Percentiles rank a stretch among this genome's conserved stretches.
Evolutionary conservation across 1,284 basidiomycete species (phyloP).

Genomic region (Leucoagaricus sp.): DNA sequence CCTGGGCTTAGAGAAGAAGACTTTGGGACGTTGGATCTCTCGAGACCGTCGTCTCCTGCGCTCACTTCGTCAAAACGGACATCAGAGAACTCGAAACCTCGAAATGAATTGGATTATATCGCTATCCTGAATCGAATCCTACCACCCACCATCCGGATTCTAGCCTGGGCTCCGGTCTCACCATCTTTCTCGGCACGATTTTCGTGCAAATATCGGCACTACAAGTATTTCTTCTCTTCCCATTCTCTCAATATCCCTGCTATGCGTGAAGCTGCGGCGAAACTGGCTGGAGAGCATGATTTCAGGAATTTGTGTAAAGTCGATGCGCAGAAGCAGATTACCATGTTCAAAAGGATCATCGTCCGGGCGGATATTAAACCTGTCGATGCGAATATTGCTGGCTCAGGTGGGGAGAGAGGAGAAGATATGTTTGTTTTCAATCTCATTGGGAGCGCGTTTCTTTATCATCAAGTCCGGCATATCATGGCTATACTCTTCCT

Average conservation of each 20-base stretch:
- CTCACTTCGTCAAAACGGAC: not conserved
- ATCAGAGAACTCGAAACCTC: constrained; percentile 21
- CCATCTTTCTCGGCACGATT: constrained; percentile 86
- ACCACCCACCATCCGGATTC: constrained; percentile 87
- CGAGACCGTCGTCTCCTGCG: constrained; percentile 16
- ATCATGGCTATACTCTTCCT: constrained; percentile 94
- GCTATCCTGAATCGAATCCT: constrained; percentile 88
- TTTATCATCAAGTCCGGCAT: constrained; percentile 97
- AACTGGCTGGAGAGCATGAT: constrained; percentile 90
- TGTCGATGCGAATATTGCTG: constrained; percentile 26
- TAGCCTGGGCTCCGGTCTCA: constrained; percentile 94
- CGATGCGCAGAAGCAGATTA: constrained; percentile 94
- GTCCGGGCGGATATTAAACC: constrained; percentile 61
- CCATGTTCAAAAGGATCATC: constrained; percentile 71
- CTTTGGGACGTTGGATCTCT: constrained; percentile 35
- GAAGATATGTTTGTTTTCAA: constrained; percentile 76
- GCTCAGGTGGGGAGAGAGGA: constrained; percentile 23
- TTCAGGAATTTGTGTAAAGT: constrained; percentile 96
- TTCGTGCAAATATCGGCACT: constrained; percentile 87
- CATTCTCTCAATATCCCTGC: constrained; percentile 65
- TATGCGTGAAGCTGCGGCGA: constrained; percentile 78
- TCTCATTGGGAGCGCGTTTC: constrained; percentile 85
- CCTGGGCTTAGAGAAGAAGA: constrained; percentile 27
- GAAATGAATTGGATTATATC: constrained; percentile 77
- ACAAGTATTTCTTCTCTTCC: constrained; percentile 94